Evolutionary conservation across 306 rosid species (phyloP).

Genomic region (Lathyrus tuberosus): DNA sequence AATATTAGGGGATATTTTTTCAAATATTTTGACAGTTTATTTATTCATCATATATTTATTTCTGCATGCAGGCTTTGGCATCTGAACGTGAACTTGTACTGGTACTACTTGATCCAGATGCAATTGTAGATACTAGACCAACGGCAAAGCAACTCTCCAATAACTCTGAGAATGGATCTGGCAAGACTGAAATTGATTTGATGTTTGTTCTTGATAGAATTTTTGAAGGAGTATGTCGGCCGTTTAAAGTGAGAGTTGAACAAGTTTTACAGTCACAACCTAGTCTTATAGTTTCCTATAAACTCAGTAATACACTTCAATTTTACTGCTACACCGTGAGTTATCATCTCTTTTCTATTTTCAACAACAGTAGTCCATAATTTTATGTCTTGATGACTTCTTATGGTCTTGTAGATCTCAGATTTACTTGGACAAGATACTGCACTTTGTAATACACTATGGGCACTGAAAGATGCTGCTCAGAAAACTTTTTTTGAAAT

Average conservation of each 20-base stretch:
- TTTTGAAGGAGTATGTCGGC: conserved; percentile 98
- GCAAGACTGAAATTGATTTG: conserved; percentile 71
- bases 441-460: conserved; percentile 79
- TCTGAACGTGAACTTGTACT: conserved; percentile 95
- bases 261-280: conserved; percentile 98
- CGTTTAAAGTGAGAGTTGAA: conserved; percentile 96
- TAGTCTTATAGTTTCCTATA: conserved; percentile 82
- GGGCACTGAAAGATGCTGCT: conserved; percentile 88
- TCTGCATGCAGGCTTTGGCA: conserved; percentile 81
- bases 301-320: conserved; percentile 89
- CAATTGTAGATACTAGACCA: conserved; percentile 58
- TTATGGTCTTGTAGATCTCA: conserved; percentile 62
- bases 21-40: conserved; percentile 2
- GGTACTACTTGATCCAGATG: conserved; percentile 81
- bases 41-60: conserved; percentile 19
- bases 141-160: conserved; percentile 58
- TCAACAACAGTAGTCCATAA: conserved; percentile 6
- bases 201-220: conserved; percentile 95
- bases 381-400: conserved; percentile 31
- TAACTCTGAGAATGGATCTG: conserved; percentile 55
- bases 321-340: conserved; percentile 94
- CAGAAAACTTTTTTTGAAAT: conserved; percentile 94
- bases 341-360: conserved; percentile 33
- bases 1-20: neutral
- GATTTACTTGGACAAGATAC: conserved; percentile 94